These are phyloP conservation scores for Hebeloma cylindrosporum DNA, from an alignment of 768 basidiomycete species.

Conservation along the genomic window DNA sequence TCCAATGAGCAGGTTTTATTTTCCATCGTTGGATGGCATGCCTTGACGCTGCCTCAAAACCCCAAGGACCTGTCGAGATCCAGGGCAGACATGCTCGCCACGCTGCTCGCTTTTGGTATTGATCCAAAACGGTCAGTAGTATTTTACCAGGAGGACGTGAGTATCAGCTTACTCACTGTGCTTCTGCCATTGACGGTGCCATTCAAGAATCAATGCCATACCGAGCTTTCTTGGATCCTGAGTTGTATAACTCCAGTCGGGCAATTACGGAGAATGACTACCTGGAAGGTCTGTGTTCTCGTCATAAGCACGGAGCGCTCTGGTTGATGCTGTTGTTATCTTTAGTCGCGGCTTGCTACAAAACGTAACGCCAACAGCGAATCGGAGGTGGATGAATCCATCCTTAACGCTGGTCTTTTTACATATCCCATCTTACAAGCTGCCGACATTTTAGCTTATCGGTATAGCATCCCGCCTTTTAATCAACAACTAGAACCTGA, in stretches of 20 bases:
- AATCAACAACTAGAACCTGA: background rate
- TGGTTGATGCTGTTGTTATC: conserved; percentile 5
- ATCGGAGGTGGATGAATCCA: conserved; percentile 76
- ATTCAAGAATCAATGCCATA: conserved; percentile 87
- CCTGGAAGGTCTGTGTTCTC: conserved; percentile 92
- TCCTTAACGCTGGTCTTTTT: conserved; percentile 82
- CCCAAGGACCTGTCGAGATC: conserved; percentile 60
- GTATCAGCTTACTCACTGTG: conserved; percentile 21
- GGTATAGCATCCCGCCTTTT: conserved; percentile 37
- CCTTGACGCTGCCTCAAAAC: conserved; percentile 88
- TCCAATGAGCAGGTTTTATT: conserved; percentile 70
- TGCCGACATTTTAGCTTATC: conserved; percentile 87
- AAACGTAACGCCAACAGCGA: conserved; percentile 73
- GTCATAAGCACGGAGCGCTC: too few relatives aligned
- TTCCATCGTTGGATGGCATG: conserved; percentile 93
- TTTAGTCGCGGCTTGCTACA: conserved; percentile 73
- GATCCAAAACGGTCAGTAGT: conserved; percentile 72
- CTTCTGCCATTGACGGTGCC: too few relatives aligned
- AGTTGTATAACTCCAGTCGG: conserved; percentile 84
- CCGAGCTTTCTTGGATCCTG: conserved; percentile 88
- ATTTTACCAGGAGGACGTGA: conserved; percentile 89
- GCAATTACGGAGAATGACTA: conserved; percentile 86
- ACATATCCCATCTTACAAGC: conserved; percentile 94
- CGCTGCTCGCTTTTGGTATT: conserved; percentile 81
- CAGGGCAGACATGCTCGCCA: conserved; percentile 76